These are phyloP conservation scores for Fusarium floridanum DNA, from an alignment of 2,329 filamentous ascomycete genomes.

Conservation along the genomic window DNA sequence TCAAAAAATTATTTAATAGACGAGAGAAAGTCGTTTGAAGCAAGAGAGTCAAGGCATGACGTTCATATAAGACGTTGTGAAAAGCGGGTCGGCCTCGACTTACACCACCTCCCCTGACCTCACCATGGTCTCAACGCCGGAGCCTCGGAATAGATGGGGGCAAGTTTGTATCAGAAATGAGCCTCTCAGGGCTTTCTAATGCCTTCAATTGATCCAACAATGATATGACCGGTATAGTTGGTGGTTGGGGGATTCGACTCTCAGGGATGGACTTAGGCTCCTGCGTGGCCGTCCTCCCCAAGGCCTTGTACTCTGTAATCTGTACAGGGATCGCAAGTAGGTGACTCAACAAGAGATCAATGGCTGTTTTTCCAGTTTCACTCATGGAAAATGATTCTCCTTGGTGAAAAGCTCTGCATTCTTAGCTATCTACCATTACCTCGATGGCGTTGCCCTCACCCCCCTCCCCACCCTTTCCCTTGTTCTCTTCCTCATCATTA, in stretches of 20 bases:
- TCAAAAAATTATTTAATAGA: neutral
- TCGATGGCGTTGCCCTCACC: neutral
- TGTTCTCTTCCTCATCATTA: neutral
- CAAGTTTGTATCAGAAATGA: fast-evolving
- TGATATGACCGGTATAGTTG: neutral
- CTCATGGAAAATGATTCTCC: neutral
- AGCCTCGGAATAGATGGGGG: neutral
- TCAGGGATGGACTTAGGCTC: neutral
- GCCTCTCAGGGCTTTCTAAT: neutral
- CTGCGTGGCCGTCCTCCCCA: neutral
- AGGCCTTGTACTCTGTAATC: neutral
- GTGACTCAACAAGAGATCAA: neutral
- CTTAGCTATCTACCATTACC: neutral
- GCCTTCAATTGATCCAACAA: neutral
- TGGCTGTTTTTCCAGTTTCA: neutral
- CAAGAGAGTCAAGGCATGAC: neutral
- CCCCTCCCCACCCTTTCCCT: neutral
- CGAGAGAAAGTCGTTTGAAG: neutral
- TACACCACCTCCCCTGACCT: neutral
- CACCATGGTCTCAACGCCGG: neutral
- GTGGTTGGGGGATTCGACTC: neutral
- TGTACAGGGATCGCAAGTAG: neutral
- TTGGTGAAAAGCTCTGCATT: neutral
- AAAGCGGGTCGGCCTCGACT: neutral
- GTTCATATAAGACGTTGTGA: neutral